Conservation (phyloP, 164 flowering plant species). For the Euptelea pleiosperma region DNA sequence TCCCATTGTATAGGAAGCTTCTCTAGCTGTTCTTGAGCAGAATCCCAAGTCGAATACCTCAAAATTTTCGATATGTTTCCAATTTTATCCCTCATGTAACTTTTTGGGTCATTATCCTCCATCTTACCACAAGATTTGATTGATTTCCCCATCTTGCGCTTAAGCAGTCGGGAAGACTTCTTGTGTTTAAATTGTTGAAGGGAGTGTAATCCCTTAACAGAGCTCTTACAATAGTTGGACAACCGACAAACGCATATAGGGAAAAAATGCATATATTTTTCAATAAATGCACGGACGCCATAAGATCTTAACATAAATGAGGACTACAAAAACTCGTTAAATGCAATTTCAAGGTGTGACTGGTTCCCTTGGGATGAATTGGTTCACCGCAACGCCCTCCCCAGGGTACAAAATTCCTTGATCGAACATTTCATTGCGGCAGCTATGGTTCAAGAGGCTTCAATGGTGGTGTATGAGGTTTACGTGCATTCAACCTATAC, state of each 20-base stretch:
- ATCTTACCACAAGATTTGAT: constrained; percentile 3
- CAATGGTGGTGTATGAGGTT: too few species aligned
- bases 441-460: too few species aligned
- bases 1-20: constrained; percentile 66
- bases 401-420: too few species aligned
- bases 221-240: constrained; percentile 5
- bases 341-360: too few species aligned
- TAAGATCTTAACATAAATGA: constrained; percentile 18
- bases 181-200: constrained; percentile 24
- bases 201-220: constrained; percentile 19
- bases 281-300: constrained; percentile 19
- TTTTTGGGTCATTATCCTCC: constrained; percentile 27
- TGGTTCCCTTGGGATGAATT: too few species aligned
- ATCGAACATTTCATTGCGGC: too few species aligned
- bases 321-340: not conserved
- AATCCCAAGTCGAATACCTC: constrained; percentile 73
- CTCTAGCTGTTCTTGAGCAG: constrained; percentile 55
- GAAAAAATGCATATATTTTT: not conserved
- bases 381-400: too few species aligned
- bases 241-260: not conserved
- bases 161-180: constrained; percentile 7
- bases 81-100: constrained; percentile 53
- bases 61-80: constrained; percentile 50
- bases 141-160: constrained; percentile 17
- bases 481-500: too few species aligned